Conservation (phyloP, 208 protist species). For the Trichomonas tenax region DNA sequence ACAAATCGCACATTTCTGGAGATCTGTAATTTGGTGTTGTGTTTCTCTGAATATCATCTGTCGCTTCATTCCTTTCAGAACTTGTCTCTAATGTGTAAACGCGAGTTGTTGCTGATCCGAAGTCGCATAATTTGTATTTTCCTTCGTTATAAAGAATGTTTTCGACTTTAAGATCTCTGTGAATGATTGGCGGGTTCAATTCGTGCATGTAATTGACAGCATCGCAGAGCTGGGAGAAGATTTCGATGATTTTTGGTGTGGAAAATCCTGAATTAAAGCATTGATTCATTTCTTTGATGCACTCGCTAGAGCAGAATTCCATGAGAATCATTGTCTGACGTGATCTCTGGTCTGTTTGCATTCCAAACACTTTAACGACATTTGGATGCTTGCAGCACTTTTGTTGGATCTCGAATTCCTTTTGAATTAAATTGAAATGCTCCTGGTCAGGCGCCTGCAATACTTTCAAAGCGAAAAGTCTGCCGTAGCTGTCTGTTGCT, state of each 20-base stretch:
- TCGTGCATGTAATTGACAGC: neutral
- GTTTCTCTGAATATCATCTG: neutral
- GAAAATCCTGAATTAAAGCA: neutral
- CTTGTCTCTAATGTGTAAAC: neutral
- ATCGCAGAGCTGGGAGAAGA: neutral
- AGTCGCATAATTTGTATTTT: neutral
- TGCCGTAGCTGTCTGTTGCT: neutral
- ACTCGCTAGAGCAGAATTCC: neutral
- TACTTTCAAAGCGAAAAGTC: neutral
- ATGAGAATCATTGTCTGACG: neutral
- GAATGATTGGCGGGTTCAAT: neutral
- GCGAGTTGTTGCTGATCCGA: neutral
- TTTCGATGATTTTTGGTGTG: neutral
- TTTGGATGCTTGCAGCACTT: neutral
- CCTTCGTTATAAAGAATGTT: neutral
- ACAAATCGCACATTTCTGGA: constrained; percentile 8
- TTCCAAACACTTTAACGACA: neutral
- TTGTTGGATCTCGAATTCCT: neutral
- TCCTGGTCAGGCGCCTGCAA: neutral
- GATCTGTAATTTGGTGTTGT: neutral
- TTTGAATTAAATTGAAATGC: neutral
- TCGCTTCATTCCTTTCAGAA: neutral
- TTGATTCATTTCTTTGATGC: neutral
- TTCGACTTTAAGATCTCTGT: constrained; percentile 21
- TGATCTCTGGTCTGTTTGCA: neutral